Percentiles rank a stretch among this genome's conserved stretches.
Conservation (phyloP, 345 rosid genomes). For the Toxicodendron radicans region DNA sequence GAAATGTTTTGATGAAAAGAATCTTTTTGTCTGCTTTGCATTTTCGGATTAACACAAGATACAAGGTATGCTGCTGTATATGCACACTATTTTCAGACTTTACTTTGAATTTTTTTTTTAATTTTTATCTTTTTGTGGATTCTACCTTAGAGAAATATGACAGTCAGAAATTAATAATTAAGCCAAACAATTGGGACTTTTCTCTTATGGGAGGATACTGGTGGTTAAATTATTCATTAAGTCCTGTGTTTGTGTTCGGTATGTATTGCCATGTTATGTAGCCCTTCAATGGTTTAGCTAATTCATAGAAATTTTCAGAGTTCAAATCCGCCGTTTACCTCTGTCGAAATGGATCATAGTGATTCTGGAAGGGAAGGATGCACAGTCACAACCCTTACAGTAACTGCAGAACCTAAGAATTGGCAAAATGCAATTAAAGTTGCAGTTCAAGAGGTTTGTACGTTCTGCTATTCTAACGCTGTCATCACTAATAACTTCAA, state of each 20-base stretch:
- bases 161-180: neutral
- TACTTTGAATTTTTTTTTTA: neutral
- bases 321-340: slow-evolving; percentile 98
- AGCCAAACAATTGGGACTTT: neutral
- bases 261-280: slow-evolving; percentile 4
- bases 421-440: slow-evolving; percentile 94
- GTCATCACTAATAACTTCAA: slow-evolving; percentile 3
- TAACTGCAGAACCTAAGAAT: slow-evolving; percentile 96
- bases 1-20: slow-evolving; percentile 94
- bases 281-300: slow-evolving; percentile 26
- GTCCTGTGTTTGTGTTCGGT: neutral
- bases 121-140: neutral
- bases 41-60: slow-evolving; percentile 95
- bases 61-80: slow-evolving; percentile 61
- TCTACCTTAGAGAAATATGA: neutral
- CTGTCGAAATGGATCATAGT: slow-evolving; percentile 98
- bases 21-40: slow-evolving; percentile 98
- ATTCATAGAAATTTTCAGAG: slow-evolving; percentile 59
- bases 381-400: slow-evolving; percentile 98
- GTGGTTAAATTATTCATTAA: neutral
- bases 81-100: neutral
- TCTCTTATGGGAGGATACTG: neutral
- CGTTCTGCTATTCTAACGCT: slow-evolving; percentile 21
- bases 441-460: slow-evolving; percentile 95
- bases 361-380: slow-evolving; percentile 99